Conservation (phyloP, 768 basidiomycete genomes). For the Trametes villosa region DNA sequence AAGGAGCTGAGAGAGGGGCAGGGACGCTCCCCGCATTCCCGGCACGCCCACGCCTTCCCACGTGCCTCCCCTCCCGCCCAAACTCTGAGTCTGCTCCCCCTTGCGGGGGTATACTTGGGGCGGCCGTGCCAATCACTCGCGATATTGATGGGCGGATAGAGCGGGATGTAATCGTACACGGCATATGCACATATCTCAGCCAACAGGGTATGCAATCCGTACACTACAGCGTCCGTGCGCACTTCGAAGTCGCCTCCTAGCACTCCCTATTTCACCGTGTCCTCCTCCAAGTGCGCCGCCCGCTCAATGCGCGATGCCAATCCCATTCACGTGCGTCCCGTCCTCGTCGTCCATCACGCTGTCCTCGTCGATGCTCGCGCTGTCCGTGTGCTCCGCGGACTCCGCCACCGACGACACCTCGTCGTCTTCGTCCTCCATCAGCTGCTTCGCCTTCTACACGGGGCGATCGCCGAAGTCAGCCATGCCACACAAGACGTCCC, state of each 20-base stretch:
- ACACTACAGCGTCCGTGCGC: conserved; percentile 15
- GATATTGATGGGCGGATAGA: neutral
- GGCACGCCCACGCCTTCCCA: no score
- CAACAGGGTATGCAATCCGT: conserved; percentile 5
- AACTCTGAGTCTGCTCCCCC: no score
- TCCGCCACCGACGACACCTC: conserved; percentile 29
- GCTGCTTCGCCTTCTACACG: conserved; percentile 61
- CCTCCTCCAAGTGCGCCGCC: neutral
- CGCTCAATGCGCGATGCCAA: conserved; percentile 20
- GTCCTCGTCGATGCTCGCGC: conserved; percentile 23
- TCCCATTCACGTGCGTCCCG: conserved; percentile 25
- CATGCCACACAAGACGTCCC: neutral
- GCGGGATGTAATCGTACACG: neutral
- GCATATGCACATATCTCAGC: neutral
- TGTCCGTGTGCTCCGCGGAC: conserved; percentile 23
- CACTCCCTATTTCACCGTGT: neutral
- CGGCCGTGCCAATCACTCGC: no score
- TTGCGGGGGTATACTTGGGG: no score
- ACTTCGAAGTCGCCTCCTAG: conserved; percentile 1
- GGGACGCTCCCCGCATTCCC: no score
- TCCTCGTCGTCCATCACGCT: conserved; percentile 34
- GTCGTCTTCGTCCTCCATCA: conserved; percentile 56
- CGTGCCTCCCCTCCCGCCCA: no score
- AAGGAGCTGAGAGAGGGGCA: no score
- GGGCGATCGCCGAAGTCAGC: conserved; percentile 5